Percentiles rank a stretch among this genome's conserved stretches.
Conservation (phyloP, 2,329 filamentous ascomycete species). For the Pseudopithomyces chartarum region DNA sequence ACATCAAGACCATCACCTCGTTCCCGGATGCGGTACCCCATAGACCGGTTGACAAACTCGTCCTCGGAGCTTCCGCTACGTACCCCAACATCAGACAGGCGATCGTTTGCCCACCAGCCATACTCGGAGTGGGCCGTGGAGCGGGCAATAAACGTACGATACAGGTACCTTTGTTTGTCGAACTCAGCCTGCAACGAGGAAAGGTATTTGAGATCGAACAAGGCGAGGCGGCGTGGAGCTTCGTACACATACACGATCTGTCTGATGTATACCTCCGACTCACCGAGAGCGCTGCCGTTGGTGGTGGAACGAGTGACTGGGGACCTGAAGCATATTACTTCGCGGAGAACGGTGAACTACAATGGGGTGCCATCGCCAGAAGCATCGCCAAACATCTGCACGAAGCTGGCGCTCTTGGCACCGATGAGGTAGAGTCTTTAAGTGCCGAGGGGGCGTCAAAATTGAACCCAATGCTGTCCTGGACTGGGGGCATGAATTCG, state of each 20-base stretch:
- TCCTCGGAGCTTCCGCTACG: neutral
- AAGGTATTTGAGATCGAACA: neutral
- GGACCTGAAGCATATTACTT: conserved; percentile 6
- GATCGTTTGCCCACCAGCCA: conserved; percentile 1
- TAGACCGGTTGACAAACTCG: conserved; percentile 2
- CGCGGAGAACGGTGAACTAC: neutral
- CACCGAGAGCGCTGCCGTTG: neutral
- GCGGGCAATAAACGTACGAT: conserved; percentile 5
- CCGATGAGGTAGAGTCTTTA: neutral
- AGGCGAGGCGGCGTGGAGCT: conserved; percentile 2
- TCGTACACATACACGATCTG: conserved; percentile 3
- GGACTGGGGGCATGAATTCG: neutral
- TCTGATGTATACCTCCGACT: conserved; percentile 2
- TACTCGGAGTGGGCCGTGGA: conserved; percentile 4
- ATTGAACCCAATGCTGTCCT: neutral
- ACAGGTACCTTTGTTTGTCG: conserved; percentile 1
- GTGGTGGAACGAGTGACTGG: conserved; percentile 1
- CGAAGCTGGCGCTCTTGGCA: neutral
- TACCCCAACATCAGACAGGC: conserved; percentile 1
- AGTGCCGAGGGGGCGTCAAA: neutral
- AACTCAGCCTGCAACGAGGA: conserved; percentile 1
- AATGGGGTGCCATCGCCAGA: conserved; percentile 1
- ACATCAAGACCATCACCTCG: conserved; percentile 4
- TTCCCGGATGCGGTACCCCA: conserved; percentile 3
- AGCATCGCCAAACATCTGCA: neutral